These are phyloP conservation scores for Neolentinus lepideus DNA, from an alignment of 1,284 basidiomycete species.

Conservation along the genomic window DNA sequence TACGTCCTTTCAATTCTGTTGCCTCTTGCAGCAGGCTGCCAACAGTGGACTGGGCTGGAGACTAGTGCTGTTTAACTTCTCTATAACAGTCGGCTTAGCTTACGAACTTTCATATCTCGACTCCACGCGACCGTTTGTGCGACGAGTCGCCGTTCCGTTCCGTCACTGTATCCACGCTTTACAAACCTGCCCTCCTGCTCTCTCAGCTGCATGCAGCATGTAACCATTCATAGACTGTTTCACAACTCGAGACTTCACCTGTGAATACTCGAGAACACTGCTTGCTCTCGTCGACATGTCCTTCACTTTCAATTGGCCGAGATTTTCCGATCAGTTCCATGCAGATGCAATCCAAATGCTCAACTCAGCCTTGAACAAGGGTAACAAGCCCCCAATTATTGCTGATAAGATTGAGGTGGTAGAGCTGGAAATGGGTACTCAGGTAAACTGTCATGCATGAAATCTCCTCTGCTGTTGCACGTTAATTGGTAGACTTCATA, in stretches of 20 bases:
- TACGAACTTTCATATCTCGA: too few species aligned
- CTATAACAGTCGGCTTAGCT: too few species aligned
- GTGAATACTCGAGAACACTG: conserved; percentile 5
- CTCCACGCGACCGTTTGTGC: background rate
- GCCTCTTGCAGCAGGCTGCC: background rate
- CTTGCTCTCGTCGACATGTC: conserved; percentile 55
- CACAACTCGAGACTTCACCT: conserved; percentile 5
- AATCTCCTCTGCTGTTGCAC: background rate
- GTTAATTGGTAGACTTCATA: conserved; percentile 22
- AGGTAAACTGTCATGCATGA: conserved; percentile 44
- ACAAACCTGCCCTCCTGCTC: background rate
- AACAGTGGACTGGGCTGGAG: background rate
- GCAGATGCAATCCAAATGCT: conserved; percentile 92
- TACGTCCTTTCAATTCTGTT: background rate
- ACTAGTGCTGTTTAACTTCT: too few species aligned
- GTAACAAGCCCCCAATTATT: conserved; percentile 95
- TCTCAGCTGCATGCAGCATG: conserved; percentile 1
- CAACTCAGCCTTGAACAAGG: conserved; percentile 94
- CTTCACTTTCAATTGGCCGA: conserved; percentile 96
- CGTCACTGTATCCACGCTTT: conserved; percentile 1
- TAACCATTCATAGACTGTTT: background rate
- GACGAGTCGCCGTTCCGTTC: background rate
- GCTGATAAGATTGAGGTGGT: conserved; percentile 97
- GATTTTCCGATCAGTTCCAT: conserved; percentile 94
- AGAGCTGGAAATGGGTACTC: conserved; percentile 96